These are phyloP conservation scores for Beauveria pseudobassiana DNA, from an alignment of 2,329 filamentous ascomycete genomes.

Conservation along the genomic window DNA sequence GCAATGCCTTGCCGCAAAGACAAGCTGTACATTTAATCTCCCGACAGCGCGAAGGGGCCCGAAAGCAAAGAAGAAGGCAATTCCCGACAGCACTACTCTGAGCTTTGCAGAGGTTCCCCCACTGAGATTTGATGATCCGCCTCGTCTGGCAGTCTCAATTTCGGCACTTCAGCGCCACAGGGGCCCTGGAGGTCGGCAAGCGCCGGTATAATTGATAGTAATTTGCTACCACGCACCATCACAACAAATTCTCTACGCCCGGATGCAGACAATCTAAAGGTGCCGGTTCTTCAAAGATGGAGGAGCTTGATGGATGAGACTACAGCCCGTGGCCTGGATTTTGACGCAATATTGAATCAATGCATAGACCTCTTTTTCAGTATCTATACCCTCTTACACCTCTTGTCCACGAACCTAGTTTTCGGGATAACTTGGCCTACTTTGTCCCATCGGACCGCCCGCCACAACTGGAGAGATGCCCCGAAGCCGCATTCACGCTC, in stretches of 20 bases:
- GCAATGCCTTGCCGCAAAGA: conserved; percentile 25
- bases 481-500: conserved; percentile 32
- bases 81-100: not conserved
- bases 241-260: not conserved
- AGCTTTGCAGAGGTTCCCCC: not conserved
- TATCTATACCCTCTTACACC: conserved; percentile 36
- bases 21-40: conserved; percentile 30
- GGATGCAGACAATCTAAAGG: not conserved
- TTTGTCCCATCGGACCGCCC: conserved; percentile 17
- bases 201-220: not conserved
- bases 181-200: not conserved
- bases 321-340: conserved; percentile 17
- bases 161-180: not conserved
- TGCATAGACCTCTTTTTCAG: conserved; percentile 35
- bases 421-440: conserved; percentile 27
- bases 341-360: conserved; percentile 22
- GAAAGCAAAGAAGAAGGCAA: conserved; percentile 20
- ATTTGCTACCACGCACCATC: not conserved
- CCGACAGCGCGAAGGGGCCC: conserved; percentile 31
- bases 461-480: conserved; percentile 22
- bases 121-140: not conserved
- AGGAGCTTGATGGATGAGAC: conserved; percentile 19
- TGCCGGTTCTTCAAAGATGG: conserved; percentile 24
- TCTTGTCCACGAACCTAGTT: conserved; percentile 32
- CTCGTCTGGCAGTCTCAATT: not conserved